phyloP scores from a whole-genome alignment of 331 rosid genomes.

The Erythrophleum ivorense region DNA sequence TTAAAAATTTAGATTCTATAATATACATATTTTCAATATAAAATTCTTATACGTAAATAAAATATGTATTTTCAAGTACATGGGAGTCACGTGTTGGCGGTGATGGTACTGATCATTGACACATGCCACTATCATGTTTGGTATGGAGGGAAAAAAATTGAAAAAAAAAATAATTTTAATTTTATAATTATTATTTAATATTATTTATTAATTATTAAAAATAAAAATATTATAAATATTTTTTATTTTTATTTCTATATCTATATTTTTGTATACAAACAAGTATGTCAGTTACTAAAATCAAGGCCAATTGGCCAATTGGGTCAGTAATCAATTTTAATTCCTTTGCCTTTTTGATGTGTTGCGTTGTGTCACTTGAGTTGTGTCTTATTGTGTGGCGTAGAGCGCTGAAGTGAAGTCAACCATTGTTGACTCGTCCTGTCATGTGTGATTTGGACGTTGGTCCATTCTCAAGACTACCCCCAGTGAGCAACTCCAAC shows the following conservation, averaged over 20 bases:
- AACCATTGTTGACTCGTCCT: constrained; percentile 36
- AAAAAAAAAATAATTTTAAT: no score
- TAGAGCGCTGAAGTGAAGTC: not conserved
- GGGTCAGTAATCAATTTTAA: no score
- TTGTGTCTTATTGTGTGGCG: not conserved
- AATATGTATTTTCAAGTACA: not conserved
- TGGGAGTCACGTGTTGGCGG: not conserved
- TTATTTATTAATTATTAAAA: no score
- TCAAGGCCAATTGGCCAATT: no score
- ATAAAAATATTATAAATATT: no score
- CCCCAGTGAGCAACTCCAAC: constrained; percentile 11
- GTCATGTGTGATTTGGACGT: not conserved
- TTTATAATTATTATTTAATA: no score
- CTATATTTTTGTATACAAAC: no score
- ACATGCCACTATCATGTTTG: not conserved
- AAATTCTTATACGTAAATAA: not conserved
- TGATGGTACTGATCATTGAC: not conserved
- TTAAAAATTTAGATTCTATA: no score
- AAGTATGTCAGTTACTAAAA: no score
- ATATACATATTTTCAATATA: no score
- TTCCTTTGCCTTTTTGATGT: not conserved
- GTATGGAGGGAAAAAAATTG: no score
- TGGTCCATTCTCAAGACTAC: constrained; percentile 12
- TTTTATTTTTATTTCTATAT: no score
- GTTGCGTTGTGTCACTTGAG: not conserved